These are phyloP conservation scores for Setomelanomma holmii DNA, from an alignment of 2,329 filamentous ascomycete species.

Conservation along the genomic window DNA sequence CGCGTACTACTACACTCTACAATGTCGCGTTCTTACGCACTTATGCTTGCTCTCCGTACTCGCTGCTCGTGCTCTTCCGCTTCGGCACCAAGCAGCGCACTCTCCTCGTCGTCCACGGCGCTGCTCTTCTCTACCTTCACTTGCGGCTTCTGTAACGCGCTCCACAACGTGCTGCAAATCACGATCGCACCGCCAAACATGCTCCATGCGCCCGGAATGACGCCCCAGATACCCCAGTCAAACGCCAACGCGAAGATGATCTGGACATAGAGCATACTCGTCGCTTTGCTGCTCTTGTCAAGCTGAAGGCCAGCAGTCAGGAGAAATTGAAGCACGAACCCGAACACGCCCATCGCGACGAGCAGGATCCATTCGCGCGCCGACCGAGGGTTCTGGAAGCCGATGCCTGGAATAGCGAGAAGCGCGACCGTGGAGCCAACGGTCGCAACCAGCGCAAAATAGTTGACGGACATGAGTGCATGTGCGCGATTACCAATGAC, in stretches of 20 bases:
- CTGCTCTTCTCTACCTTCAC: slow-evolving; percentile 2
- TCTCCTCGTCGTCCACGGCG: slow-evolving; percentile 15
- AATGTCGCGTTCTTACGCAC: too few relatives aligned
- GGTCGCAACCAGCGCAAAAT: slow-evolving; percentile 73
- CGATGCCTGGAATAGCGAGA: slow-evolving; percentile 58
- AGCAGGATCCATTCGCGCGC: slow-evolving; percentile 69
- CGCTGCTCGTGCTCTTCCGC: neutral
- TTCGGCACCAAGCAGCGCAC: slow-evolving; percentile 7
- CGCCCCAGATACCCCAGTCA: slow-evolving; percentile 63
- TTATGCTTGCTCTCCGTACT: slow-evolving; percentile 5
- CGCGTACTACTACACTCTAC: too few relatives aligned
- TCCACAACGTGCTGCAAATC: slow-evolving; percentile 16
- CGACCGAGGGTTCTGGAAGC: slow-evolving; percentile 60
- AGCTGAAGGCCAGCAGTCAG: slow-evolving; percentile 76
- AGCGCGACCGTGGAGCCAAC: slow-evolving; percentile 68
- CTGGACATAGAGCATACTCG: slow-evolving; percentile 70
- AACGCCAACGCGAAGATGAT: slow-evolving; percentile 69
- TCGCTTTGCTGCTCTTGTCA: slow-evolving; percentile 66
- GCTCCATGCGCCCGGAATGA: slow-evolving; percentile 17
- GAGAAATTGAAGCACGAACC: slow-evolving; percentile 81
- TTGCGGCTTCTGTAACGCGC: slow-evolving; percentile 12
- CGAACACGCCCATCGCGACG: slow-evolving; percentile 69
- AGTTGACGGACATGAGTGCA: slow-evolving; percentile 79
- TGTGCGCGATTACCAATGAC: slow-evolving; percentile 79
- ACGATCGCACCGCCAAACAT: slow-evolving; percentile 13